phyloP scores from a whole-genome alignment of 2,329 filamentous ascomycete species.

The Alternaria longipes region DNA sequence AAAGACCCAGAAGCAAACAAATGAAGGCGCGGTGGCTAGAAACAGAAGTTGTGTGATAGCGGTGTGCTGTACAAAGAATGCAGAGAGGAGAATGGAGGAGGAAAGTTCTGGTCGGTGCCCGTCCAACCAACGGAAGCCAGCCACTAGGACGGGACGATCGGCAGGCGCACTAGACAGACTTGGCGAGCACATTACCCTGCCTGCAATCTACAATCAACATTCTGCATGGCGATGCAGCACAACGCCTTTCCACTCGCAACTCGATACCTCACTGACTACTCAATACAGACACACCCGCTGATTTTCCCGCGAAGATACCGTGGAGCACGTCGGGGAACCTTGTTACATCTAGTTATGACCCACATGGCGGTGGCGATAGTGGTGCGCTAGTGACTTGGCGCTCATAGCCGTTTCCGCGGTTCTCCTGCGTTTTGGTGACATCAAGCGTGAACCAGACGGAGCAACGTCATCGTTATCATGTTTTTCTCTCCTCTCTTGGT shows the following conservation, averaged over 20 bases:
- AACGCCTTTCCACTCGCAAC: neutral
- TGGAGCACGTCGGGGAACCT: conserved; percentile 20
- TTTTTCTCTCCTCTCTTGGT: neutral
- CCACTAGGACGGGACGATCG: conserved; percentile 23
- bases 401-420: neutral
- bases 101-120: conserved; percentile 16
- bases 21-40: neutral
- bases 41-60: conserved; percentile 10
- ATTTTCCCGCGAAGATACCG: conserved; percentile 7
- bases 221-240: neutral
- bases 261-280: neutral
- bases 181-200: conserved; percentile 11
- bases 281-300: conserved; percentile 1
- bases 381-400: conserved; percentile 8
- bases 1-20: conserved; percentile 12
- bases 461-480: conserved; percentile 10
- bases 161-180: conserved; percentile 17
- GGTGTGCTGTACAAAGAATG: conserved; percentile 9
- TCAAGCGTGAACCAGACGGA: neutral
- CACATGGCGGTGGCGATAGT: conserved; percentile 14
- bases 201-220: conserved; percentile 1
- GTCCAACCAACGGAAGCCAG: conserved; percentile 8
- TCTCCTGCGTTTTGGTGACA: conserved; percentile 5
- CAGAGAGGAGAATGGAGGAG: conserved; percentile 13
- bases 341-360: conserved; percentile 9